phyloP scores from a whole-genome alignment of 139 green algal species.

The Nannochloris sp. region DNA sequence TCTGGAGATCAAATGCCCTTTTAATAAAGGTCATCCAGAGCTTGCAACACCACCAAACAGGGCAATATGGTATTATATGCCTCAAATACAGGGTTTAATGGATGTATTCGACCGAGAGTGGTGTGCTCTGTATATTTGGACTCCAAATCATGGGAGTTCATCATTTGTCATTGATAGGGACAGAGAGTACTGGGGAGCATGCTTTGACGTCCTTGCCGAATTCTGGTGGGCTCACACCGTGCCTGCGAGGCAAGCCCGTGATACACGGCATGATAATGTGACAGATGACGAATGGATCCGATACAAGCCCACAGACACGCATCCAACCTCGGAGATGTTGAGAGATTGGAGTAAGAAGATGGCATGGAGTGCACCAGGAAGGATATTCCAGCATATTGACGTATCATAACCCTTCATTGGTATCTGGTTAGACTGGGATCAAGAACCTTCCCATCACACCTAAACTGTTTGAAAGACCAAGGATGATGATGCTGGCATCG shows the following conservation, averaged over 20 bases:
- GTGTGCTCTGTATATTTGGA: conserved; percentile 55
- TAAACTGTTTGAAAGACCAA: no score
- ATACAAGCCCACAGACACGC: background rate
- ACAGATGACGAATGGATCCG: background rate
- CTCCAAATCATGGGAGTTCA: conserved; percentile 30
- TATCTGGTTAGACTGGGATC: no score
- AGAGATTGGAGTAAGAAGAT: conserved; percentile 31
- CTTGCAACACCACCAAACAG: conserved; percentile 21
- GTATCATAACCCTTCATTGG: background rate
- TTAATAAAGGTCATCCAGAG: conserved; percentile 43
- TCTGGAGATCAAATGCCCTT: conserved; percentile 70
- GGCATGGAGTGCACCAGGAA: conserved; percentile 17
- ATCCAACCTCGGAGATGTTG: conserved; percentile 10
- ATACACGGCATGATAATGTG: background rate
- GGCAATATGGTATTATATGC: conserved; percentile 64
- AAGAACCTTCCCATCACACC: no score
- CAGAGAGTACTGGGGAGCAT: conserved; percentile 51
- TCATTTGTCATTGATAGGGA: conserved; percentile 58
- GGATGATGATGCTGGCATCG: no score
- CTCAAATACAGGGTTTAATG: conserved; percentile 62
- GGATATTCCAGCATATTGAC: conserved; percentile 12
- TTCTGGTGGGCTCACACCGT: conserved; percentile 60
- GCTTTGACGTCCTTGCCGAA: conserved; percentile 49
- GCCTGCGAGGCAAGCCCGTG: conserved; percentile 33
- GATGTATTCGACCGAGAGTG: conserved; percentile 59